Evolutionary conservation across 495 filamentous ascomycete genomes (phyloP), one percentile per base, ranked within the genome.

Genomic region (Neurospora terricola): DNA sequence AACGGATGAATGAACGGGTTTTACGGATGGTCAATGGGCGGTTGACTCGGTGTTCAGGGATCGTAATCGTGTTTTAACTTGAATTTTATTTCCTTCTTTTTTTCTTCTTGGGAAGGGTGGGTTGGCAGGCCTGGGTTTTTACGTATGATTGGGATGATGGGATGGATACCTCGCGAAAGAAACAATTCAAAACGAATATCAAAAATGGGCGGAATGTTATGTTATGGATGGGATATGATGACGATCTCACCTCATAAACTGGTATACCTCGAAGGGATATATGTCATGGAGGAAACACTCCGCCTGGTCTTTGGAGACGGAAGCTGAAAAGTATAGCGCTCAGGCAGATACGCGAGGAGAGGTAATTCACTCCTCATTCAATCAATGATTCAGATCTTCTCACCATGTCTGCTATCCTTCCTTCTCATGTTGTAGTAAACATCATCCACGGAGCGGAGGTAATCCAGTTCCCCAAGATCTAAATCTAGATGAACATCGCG

Each of bases 1-100:
- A 59, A 34, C 40, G 72, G 48, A 72, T 69, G 72, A 38, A 69
- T 36, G 73, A 62, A 69, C 70, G 70, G 70, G 69, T 69, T 74
- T 68, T 27, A 27, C 54, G 54, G 54, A 18, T 34, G 27, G 27
- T 66, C 54, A 66, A 34, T 66, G 54, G 54, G 54, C 54, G 27
- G 54, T 66, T 66, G 54, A 70, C 36, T 16, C 45, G 66, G 42
- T 42, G 48, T 66, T 66, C 54, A 66, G 14, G 54, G 54, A 48
- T 38, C 38, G 39, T 62, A 14, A 37, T 30, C 36, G 36, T 69
- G 59, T 37, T 34, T 62, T 27, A 68, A 40, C 38, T 38, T 23
- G 27, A 9, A 23, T 73, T 11, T 23, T 71, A 36, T 38, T 14
- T 21, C 9, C 30, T 75, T 0, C 34, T 18, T 62, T 40, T n/a